These are phyloP conservation scores for Aquilaria yunnanensis DNA, from an alignment of 345 rosid genomes.

Conservation along the genomic window DNA sequence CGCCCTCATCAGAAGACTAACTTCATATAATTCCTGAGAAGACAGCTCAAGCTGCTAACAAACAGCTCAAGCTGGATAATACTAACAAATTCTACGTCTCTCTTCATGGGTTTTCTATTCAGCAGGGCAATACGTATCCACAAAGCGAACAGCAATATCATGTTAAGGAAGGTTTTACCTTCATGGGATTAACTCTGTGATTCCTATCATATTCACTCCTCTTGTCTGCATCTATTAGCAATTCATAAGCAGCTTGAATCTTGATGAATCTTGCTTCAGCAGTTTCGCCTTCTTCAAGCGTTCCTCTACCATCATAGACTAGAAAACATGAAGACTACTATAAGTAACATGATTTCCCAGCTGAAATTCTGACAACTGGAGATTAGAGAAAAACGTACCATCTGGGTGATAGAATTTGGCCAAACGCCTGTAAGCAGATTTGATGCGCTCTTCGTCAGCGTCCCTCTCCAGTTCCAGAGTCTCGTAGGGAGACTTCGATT, in stretches of 20 bases:
- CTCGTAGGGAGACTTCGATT: conserved; percentile 78
- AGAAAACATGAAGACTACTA: conserved; percentile 1
- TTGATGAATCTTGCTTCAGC: conserved; percentile 95
- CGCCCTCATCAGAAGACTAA: too few relatives aligned
- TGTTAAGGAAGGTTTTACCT: conserved; percentile 31
- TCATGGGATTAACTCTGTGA: conserved; percentile 83
- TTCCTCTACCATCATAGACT: conserved; percentile 93
- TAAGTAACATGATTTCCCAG: background rate
- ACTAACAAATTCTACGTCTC: too few relatives aligned
- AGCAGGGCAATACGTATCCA: too few relatives aligned
- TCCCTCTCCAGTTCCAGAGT: conserved; percentile 84
- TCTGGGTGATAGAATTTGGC: conserved; percentile 97
- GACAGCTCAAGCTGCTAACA: too few relatives aligned
- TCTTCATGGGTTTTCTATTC: too few relatives aligned
- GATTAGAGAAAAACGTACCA: conserved; percentile 39
- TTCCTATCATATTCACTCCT: conserved; percentile 75
- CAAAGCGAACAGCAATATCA: background rate
- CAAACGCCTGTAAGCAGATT: conserved; percentile 77
- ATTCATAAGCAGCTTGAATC: conserved; percentile 97
- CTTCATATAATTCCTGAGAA: too few relatives aligned
- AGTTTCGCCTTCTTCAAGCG: conserved; percentile 90
- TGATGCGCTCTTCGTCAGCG: conserved; percentile 85
- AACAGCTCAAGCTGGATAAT: too few relatives aligned
- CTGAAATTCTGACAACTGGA: background rate
- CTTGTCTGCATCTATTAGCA: conserved; percentile 74